These are phyloP conservation scores for Pyricularia sp. DNA, from an alignment of 2,329 filamentous ascomycete species.

Conservation along the genomic window DNA sequence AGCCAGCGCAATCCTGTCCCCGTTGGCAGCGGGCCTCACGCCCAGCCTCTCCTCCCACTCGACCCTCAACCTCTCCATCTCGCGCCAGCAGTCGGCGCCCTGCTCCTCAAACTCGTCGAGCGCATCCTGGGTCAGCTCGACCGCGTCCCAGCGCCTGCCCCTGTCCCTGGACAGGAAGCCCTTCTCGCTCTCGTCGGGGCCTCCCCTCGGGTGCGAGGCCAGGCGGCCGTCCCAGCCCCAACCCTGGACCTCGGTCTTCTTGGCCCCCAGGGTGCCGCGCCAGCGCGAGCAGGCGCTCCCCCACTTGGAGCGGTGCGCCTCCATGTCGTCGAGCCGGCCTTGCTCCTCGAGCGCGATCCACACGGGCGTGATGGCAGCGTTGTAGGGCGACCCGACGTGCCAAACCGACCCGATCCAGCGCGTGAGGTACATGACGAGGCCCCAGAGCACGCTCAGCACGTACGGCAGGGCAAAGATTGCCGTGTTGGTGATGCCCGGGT, in stretches of 20 bases:
- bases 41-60: slow-evolving; percentile 46
- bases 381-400: slow-evolving; percentile 68
- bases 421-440: slow-evolving; percentile 56
- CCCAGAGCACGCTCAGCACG: slow-evolving; percentile 51
- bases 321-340: slow-evolving; percentile 43
- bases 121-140: slow-evolving; percentile 46
- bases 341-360: slow-evolving; percentile 64
- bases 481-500: slow-evolving; percentile 79
- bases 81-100: slow-evolving; percentile 49
- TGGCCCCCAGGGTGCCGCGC: slow-evolving; percentile 44
- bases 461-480: slow-evolving; percentile 63
- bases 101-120: slow-evolving; percentile 47
- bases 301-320: slow-evolving; percentile 60
- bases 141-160: slow-evolving; percentile 45
- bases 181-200: slow-evolving; percentile 27
- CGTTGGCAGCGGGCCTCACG: not conserved
- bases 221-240: slow-evolving; percentile 61
- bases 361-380: slow-evolving; percentile 60
- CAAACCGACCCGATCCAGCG: slow-evolving; percentile 77
- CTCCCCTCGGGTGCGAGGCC: slow-evolving; percentile 18
- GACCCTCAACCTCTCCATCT: slow-evolving; percentile 57
- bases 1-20: not conserved
- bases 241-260: slow-evolving; percentile 70
- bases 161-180: slow-evolving; percentile 34
- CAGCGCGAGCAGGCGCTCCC: slow-evolving; percentile 54